Evolutionary conservation across 2,329 filamentous ascomycete species (phyloP).

Genomic region (Zymoseptoria tritici): DNA sequence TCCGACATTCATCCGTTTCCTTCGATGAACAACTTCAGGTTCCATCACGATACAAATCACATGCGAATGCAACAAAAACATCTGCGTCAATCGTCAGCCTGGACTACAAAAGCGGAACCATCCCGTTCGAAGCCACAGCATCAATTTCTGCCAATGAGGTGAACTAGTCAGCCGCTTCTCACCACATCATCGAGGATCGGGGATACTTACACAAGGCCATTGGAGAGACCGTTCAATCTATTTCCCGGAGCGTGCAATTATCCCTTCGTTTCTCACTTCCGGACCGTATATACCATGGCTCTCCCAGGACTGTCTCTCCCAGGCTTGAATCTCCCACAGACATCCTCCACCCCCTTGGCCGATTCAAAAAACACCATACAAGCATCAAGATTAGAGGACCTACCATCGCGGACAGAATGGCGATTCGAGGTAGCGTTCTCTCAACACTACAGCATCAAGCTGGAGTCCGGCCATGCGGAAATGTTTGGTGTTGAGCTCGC

Average conservation of each 20-base stretch:
- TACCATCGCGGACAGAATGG: constrained; percentile 41
- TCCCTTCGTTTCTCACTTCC: not conserved
- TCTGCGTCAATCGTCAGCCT: too few species aligned
- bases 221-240: not conserved
- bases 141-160: too few species aligned
- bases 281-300: constrained; percentile 20
- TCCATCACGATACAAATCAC: too few species aligned
- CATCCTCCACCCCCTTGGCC: constrained; percentile 21
- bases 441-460: constrained; percentile 41
- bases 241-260: not conserved
- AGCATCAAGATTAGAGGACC: constrained; percentile 33
- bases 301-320: constrained; percentile 42
- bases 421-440: constrained; percentile 33
- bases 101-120: too few species aligned
- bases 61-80: too few species aligned
- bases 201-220: too few species aligned
- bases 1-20: too few species aligned
- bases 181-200: too few species aligned
- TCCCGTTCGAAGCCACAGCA: too few species aligned
- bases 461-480: constrained; percentile 78
- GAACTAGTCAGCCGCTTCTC: too few species aligned
- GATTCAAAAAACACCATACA: constrained; percentile 10
- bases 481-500: constrained; percentile 93
- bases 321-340: constrained; percentile 22
- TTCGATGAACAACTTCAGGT: too few species aligned